phyloP scores from a whole-genome alignment of 2,329 filamentous ascomycete species.

The Botrytis medusae region DNA sequence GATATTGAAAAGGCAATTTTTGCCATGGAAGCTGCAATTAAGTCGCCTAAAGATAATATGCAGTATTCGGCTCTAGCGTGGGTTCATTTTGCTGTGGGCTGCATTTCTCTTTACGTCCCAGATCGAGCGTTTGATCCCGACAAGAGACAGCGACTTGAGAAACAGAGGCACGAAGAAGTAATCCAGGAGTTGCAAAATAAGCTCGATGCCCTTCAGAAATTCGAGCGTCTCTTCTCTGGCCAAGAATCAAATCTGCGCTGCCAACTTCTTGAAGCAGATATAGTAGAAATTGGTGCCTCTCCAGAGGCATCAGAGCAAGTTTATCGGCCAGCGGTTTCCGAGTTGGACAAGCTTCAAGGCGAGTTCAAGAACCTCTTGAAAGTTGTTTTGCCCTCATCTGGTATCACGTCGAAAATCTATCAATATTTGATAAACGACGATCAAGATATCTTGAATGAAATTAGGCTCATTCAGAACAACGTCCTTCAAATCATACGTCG shows the following conservation, averaged over 20 bases:
- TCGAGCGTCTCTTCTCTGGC: constrained; percentile 68
- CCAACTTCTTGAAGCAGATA: constrained; percentile 60
- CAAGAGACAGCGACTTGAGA: constrained; percentile 64
- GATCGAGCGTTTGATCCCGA: constrained; percentile 84
- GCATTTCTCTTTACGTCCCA: constrained; percentile 79
- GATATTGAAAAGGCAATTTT: constrained; percentile 42
- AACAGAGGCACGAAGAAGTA: constrained; percentile 56
- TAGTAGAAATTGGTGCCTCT: constrained; percentile 62
- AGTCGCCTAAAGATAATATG: constrained; percentile 34
- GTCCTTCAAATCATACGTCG: constrained; percentile 69
- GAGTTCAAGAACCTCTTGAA: constrained; percentile 79
- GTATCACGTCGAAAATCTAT: constrained; percentile 24
- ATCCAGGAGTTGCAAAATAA: constrained; percentile 55
- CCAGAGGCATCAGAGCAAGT: constrained; percentile 65
- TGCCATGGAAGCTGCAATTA: constrained; percentile 37
- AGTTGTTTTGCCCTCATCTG: constrained; percentile 31
- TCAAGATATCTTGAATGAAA: constrained; percentile 45
- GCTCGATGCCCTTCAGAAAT: constrained; percentile 60
- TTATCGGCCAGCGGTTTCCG: constrained; percentile 67
- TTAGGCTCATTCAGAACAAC: constrained; percentile 51
- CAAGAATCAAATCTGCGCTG: constrained; percentile 67
- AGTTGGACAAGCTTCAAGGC: constrained; percentile 71
- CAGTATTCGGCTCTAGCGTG: constrained; percentile 61
- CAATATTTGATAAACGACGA: constrained; percentile 33
- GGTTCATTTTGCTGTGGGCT: constrained; percentile 71